Evolutionary conservation across 2,329 filamentous ascomycete genomes (phyloP).

Genomic region (Diaporthe citrichinensis): DNA sequence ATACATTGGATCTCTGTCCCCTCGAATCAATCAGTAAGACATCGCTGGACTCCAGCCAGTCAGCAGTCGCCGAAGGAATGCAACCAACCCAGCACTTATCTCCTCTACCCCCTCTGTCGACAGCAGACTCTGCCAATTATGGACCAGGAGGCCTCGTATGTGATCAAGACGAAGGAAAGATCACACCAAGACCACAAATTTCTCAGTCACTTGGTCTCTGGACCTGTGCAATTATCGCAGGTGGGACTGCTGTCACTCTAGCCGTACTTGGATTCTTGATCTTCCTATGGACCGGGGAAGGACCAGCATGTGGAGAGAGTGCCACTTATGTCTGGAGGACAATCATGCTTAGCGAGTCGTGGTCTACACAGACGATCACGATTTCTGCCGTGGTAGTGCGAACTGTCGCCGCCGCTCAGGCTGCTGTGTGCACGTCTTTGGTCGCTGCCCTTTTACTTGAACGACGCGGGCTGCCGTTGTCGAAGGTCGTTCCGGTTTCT

Average conservation of each 20-base stretch:
- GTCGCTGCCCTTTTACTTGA: neutral
- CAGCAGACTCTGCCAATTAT: neutral
- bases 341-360: neutral
- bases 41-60: neutral
- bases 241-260: neutral
- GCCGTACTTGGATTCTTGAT: neutral
- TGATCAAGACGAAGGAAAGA: neutral
- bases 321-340: neutral
- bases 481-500: neutral
- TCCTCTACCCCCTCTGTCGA: neutral
- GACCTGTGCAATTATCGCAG: neutral
- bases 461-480: neutral
- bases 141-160: accelerated
- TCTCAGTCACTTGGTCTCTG: neutral
- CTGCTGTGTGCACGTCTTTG: neutral
- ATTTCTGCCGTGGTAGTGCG: neutral
- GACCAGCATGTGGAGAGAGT: neutral
- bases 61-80: neutral
- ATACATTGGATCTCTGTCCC: neutral
- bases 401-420: neutral
- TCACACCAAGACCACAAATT: neutral
- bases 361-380: neutral
- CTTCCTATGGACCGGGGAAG: neutral
- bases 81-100: accelerated
- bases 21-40: neutral